A percentile compares a stretch with the other conserved stretches of the same genome.
phyloP scores from a whole-genome alignment of 2,329 filamentous ascomycete species.

The Venturia nashicola region DNA sequence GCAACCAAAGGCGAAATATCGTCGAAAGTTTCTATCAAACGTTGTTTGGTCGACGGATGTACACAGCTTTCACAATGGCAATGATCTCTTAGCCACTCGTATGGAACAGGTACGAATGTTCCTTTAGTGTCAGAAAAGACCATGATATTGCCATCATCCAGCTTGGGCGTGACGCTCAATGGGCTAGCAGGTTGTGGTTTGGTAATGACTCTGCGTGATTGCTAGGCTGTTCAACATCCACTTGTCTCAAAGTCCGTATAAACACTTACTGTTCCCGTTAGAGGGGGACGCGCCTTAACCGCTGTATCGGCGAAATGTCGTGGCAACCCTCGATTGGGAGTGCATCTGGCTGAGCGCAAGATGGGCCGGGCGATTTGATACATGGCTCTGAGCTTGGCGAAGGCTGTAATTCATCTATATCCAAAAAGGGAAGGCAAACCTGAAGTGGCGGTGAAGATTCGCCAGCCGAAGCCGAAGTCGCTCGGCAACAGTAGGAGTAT shows the following conservation, averaged over 20 bases:
- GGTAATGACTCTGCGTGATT: neutral
- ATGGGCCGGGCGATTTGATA: neutral
- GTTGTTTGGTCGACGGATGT: constrained; percentile 58
- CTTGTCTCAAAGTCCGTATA: neutral
- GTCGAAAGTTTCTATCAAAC: constrained; percentile 55
- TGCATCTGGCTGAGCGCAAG: neutral
- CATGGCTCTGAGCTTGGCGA: neutral
- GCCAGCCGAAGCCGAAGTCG: neutral
- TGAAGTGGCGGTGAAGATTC: neutral
- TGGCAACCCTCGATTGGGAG: neutral
- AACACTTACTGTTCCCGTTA: neutral
- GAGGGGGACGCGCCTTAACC: neutral
- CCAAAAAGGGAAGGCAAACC: neutral
- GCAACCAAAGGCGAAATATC: constrained; percentile 16
- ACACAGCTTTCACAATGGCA: constrained; percentile 57
- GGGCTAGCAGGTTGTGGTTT: neutral
- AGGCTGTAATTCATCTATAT: neutral
- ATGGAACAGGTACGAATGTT: neutral
- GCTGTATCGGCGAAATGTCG: neutral
- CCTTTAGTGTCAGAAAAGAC: neutral
- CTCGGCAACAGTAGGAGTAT: neutral
- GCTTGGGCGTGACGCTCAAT: neutral
- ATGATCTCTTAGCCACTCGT: constrained; percentile 44
- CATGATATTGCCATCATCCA: neutral
- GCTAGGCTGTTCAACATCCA: neutral